Percentiles rank a stretch among this genome's conserved stretches.
These are phyloP conservation scores for Cucurbita pepo DNA, from an alignment of 306 rosid species.

Conservation along the genomic window DNA sequence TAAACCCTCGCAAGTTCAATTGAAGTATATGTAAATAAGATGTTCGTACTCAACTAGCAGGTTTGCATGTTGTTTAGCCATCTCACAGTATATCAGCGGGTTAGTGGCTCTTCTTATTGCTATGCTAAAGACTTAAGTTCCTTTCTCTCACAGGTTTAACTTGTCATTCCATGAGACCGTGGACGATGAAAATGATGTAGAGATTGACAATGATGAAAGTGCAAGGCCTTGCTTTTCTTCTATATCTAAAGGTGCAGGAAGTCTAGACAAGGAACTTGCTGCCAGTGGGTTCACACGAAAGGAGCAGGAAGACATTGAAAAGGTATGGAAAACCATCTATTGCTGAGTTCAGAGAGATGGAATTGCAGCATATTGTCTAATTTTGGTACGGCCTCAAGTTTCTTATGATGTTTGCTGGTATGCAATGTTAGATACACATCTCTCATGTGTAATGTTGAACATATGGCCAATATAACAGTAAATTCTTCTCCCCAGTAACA, in stretches of 20 bases:
- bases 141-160: slow-evolving; percentile 42
- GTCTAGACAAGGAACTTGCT: slow-evolving; percentile 75
- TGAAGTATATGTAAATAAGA: background rate
- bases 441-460: background rate
- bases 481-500: background rate
- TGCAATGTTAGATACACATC: background rate
- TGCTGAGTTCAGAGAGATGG: background rate
- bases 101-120: background rate
- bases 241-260: slow-evolving; percentile 46
- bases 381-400: background rate
- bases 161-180: slow-evolving; percentile 43
- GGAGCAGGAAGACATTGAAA: slow-evolving; percentile 61
- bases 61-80: background rate
- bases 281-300: slow-evolving; percentile 83
- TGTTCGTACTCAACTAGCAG: background rate
- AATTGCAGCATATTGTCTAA: background rate
- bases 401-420: background rate
- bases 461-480: background rate
- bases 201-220: slow-evolving; percentile 29
- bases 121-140: background rate
- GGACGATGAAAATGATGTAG: slow-evolving; percentile 40
- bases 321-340: slow-evolving; percentile 26
- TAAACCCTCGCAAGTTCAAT: background rate
- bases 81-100: background rate
- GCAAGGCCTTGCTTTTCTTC: slow-evolving; percentile 49